Conservation (phyloP, 2,329 filamentous ascomycete genomes). For the Hypoxylon sp. region DNA sequence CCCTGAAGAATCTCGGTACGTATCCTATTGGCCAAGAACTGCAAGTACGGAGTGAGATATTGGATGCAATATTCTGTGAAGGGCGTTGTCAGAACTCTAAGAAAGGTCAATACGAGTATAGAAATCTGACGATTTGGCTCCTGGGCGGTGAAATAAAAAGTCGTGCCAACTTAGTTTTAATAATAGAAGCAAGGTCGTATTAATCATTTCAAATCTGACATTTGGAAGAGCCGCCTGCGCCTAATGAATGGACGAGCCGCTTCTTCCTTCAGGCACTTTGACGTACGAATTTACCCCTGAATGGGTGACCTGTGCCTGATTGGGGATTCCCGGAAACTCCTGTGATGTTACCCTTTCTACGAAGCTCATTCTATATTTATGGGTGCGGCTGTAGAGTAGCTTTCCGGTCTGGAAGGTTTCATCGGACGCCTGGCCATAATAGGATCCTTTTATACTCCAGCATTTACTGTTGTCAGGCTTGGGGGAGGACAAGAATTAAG, state of each 20-base stretch:
- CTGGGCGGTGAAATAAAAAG: constrained; percentile 24
- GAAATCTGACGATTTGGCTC: neutral
- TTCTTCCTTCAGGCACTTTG: constrained; percentile 26
- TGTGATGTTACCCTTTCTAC: constrained; percentile 29
- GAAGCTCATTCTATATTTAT: constrained; percentile 29
- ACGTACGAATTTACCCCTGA: constrained; percentile 26
- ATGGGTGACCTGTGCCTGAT: constrained; percentile 7
- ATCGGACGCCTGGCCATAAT: constrained; percentile 23
- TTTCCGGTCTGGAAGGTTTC: constrained; percentile 39
- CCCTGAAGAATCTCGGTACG: constrained; percentile 25
- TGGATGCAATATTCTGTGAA: neutral
- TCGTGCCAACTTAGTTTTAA: constrained; percentile 25
- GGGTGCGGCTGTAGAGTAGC: constrained; percentile 33
- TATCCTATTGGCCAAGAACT: constrained; percentile 26
- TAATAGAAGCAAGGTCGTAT: constrained; percentile 36
- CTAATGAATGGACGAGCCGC: constrained; percentile 27
- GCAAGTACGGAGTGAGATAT: neutral
- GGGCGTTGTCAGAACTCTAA: neutral
- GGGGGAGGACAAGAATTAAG: constrained; percentile 19
- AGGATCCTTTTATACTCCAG: constrained; percentile 35
- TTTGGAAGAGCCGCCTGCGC: constrained; percentile 33
- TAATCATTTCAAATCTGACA: constrained; percentile 31
- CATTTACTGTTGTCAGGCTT: constrained; percentile 24
- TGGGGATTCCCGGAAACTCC: constrained; percentile 28
- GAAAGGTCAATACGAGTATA: neutral